These are phyloP conservation scores for Colletotrichum aenigma DNA, from an alignment of 2,329 filamentous ascomycete species.

Conservation along the genomic window DNA sequence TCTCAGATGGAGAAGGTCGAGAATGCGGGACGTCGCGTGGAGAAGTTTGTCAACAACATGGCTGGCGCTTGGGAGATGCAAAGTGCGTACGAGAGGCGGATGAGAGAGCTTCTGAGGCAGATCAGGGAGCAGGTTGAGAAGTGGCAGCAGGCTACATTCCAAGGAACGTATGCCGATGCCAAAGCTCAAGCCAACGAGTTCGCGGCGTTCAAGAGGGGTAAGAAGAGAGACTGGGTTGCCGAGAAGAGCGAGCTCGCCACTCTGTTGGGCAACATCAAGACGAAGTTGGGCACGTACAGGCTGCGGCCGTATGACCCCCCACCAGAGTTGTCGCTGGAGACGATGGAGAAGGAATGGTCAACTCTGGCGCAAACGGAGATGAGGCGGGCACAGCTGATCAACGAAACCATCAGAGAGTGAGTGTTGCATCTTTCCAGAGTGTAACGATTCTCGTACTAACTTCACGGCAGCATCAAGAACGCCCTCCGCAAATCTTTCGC, in stretches of 20 bases:
- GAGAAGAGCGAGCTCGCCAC: constrained; percentile 97
- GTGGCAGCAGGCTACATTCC: constrained; percentile 84
- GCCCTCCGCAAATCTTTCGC: constrained; percentile 89
- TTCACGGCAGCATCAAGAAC: constrained; percentile 79
- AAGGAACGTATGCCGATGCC: constrained; percentile 90
- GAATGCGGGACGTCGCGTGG: constrained; percentile 92
- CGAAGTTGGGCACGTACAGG: constrained; percentile 94
- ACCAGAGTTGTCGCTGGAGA: constrained; percentile 78
- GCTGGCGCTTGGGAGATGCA: constrained; percentile 99
- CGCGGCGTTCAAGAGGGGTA: constrained; percentile 84
- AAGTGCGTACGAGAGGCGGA: constrained; percentile 89
- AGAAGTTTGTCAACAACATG: constrained; percentile 99
- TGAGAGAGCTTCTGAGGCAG: constrained; percentile 78
- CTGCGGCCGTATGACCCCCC: constrained; percentile 91
- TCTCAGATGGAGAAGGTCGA: constrained; percentile 99
- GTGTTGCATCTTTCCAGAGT: constrained; percentile 33
- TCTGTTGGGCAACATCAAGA: constrained; percentile 96
- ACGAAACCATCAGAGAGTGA: constrained; percentile 95
- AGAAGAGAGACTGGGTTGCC: constrained; percentile 94
- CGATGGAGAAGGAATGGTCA: constrained; percentile 83
- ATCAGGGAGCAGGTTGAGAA: constrained; percentile 74
- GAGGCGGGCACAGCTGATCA: constrained; percentile 88
- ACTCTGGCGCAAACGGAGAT: constrained; percentile 83
- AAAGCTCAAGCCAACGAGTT: constrained; percentile 86
- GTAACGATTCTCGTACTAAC: constrained; percentile 33